Percentiles rank a stretch among this genome's conserved stretches.
phyloP scores from a whole-genome alignment of 164 flowering plant species.

The Protea cynaroides region DNA sequence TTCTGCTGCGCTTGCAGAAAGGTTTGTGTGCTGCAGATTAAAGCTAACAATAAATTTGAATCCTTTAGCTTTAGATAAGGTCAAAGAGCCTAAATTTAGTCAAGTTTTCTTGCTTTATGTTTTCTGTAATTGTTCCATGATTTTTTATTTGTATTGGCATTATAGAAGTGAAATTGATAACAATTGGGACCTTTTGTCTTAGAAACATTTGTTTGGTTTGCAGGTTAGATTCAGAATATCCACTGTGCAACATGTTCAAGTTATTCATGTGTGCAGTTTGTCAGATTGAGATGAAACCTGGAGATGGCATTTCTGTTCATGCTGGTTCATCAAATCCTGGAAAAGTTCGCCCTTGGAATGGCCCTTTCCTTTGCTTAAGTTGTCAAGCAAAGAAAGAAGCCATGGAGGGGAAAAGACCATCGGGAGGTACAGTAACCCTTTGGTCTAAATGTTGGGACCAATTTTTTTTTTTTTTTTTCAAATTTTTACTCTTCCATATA shows the following conservation, averaged over 20 bases:
- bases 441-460: not conserved
- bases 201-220: constrained; percentile 15
- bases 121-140: not conserved
- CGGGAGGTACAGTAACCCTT: constrained; percentile 36
- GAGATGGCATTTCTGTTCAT: constrained; percentile 88
- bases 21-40: constrained; percentile 36
- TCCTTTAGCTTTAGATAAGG: not conserved
- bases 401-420: constrained; percentile 92
- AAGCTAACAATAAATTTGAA: not conserved
- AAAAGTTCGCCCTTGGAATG: constrained; percentile 90
- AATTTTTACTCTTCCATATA: not conserved
- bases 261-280: constrained; percentile 92
- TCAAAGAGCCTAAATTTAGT: not conserved
- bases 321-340: constrained; percentile 48
- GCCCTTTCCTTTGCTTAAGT: constrained; percentile 87
- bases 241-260: constrained; percentile 94
- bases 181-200: not conserved
- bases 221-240: constrained; percentile 91
- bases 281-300: constrained; percentile 84
- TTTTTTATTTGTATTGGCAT: not conserved
- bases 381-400: constrained; percentile 96
- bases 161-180: not conserved
- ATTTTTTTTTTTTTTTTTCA: no score
- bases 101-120: not conserved
- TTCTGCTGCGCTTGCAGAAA: constrained; percentile 91